phyloP scores from a whole-genome alignment of 257 asterid species.

The Paulownia fortunei region DNA sequence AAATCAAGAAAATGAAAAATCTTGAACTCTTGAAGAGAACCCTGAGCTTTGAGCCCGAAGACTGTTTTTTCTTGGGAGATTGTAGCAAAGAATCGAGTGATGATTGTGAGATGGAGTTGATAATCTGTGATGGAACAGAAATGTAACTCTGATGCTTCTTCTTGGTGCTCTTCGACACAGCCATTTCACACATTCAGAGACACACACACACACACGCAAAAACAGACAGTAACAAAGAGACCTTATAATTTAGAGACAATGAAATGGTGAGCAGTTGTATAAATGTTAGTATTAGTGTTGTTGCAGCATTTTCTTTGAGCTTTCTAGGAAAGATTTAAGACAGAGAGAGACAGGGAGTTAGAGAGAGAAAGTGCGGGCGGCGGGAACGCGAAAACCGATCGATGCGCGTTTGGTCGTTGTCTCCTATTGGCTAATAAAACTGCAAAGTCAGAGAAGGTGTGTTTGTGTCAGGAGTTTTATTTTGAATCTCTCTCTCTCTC shows the following conservation, averaged over 20 bases:
- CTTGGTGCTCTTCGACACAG: conserved; percentile 60
- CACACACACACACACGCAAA: not conserved
- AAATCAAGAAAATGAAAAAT: conserved; percentile 50
- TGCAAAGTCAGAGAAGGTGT: conserved; percentile 43
- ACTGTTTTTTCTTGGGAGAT: conserved; percentile 62
- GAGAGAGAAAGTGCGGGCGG: conserved; percentile 40
- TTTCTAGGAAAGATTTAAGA: conserved; percentile 34
- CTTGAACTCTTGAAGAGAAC: conserved; percentile 51
- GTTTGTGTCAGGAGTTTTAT: conserved; percentile 35
- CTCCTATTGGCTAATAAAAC: conserved; percentile 31
- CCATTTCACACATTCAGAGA: conserved; percentile 49
- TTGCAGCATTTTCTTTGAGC: conserved; percentile 5
- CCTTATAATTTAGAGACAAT: not conserved
- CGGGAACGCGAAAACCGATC: conserved; percentile 40
- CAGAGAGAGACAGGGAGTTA: conserved; percentile 25
- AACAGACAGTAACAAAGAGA: not conserved
- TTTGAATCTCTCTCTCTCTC: not conserved
- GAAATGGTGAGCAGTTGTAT: conserved; percentile 1
- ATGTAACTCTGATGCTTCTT: conserved; percentile 68
- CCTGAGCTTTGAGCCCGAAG: conserved; percentile 40
- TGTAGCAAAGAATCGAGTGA: conserved; percentile 70
- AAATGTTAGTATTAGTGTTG: not conserved
- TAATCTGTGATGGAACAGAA: conserved; percentile 76
- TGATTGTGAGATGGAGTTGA: conserved; percentile 65
- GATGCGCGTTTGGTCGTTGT: conserved; percentile 52